Percentiles rank a stretch among this genome's conserved stretches.
phyloP scores from a whole-genome alignment of 768 basidiomycete species.

The Gymnopilus junonius region DNA sequence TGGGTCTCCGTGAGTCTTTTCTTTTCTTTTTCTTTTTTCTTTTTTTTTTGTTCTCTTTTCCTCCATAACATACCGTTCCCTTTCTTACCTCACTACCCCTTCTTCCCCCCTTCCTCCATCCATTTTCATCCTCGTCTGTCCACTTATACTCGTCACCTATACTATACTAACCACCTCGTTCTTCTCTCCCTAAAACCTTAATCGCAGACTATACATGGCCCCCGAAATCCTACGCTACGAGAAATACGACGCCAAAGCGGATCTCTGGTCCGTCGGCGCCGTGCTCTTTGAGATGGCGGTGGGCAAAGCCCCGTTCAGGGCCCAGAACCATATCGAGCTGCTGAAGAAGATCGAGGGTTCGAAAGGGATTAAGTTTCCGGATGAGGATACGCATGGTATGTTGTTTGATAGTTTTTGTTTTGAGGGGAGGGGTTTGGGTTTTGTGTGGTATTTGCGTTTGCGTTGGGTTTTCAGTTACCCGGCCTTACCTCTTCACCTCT shows the following conservation, averaged over 20 bases:
- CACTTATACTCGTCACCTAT: not conserved
- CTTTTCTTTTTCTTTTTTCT: not conserved
- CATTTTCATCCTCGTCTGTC: not conserved
- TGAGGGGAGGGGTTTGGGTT: too few relatives aligned
- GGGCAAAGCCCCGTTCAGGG: slow-evolving; percentile 93
- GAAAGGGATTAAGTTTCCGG: slow-evolving; percentile 93
- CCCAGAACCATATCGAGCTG: slow-evolving; percentile 94
- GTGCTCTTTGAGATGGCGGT: slow-evolving; percentile 96
- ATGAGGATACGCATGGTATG: too few relatives aligned
- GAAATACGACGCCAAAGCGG: slow-evolving; percentile 97
- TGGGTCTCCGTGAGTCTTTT: slow-evolving; percentile 83
- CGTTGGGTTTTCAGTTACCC: too few relatives aligned
- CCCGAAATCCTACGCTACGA: slow-evolving; percentile 97
- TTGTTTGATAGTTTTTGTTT: too few relatives aligned
- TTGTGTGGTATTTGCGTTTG: too few relatives aligned
- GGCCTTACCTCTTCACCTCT: too few relatives aligned
- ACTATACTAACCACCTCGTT: too few relatives aligned
- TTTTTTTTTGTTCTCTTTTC: not conserved
- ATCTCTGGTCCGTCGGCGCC: slow-evolving; percentile 98
- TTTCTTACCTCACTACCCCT: not conserved
- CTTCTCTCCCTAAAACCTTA: not conserved
- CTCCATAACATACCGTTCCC: not conserved
- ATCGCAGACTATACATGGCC: slow-evolving; percentile 90
- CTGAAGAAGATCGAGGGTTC: slow-evolving; percentile 90
- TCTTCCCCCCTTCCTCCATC: not conserved